Conservation (phyloP, 257 asterid species). For the Schizonepeta tenuifolia region DNA sequence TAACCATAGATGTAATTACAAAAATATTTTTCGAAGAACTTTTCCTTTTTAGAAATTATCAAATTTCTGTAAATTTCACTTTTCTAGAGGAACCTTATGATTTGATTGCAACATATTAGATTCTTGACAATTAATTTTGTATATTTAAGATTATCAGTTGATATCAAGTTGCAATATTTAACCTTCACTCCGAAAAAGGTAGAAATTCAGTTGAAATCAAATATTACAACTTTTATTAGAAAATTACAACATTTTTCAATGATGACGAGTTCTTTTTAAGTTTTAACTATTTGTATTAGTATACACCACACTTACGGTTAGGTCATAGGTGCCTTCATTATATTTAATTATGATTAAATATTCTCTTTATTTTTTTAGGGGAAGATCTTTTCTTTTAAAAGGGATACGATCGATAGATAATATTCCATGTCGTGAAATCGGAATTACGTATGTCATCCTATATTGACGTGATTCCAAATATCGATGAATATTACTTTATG, state of each 20-base stretch:
- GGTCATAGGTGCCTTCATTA: background rate
- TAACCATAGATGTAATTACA: too few relatives aligned
- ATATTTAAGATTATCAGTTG: background rate
- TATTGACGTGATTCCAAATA: too few relatives aligned
- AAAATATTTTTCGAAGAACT: background rate
- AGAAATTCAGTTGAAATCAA: background rate
- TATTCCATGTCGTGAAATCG: background rate
- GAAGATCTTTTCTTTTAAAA: background rate
- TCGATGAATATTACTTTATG: too few relatives aligned
- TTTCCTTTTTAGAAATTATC: background rate
- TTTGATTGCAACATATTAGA: background rate
- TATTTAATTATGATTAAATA: background rate
- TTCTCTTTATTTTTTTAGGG: too few relatives aligned
- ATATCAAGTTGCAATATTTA: background rate
- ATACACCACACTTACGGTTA: too few relatives aligned
- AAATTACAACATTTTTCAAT: background rate
- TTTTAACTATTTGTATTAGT: background rate
- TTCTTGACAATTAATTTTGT: background rate
- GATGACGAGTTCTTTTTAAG: background rate
- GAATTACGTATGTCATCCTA: too few relatives aligned
- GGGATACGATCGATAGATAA: constrained; percentile 4
- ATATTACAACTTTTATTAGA: background rate
- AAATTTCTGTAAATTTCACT: background rate
- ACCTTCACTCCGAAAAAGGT: too few relatives aligned
- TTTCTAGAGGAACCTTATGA: constrained; percentile 22